Evolutionary conservation across 768 basidiomycete genomes (phyloP), one percentile per base, ranked within the genome.

Genomic region (Termitomyces sp.): DNA sequence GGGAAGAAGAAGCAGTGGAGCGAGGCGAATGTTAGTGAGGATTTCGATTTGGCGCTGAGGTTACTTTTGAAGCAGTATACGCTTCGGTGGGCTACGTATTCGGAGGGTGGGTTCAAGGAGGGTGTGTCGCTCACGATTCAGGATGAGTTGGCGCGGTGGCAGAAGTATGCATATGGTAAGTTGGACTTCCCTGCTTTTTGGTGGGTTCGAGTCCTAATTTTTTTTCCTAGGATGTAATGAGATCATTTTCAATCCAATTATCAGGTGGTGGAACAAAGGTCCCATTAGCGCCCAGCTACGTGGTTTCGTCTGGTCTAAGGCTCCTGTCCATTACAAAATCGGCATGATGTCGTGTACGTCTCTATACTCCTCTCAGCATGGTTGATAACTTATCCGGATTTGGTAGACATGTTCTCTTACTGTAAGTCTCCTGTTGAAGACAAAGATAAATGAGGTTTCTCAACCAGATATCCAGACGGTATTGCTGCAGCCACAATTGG

Each of bases 91-190:
- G 89, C 92, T 34, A 90, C 90, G 1, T 95, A 95, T 71, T 87
- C 84, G 1, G 79, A 89, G 34, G 86, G 91, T 36, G 89, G 85
- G 7, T 95, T 95, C 73, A 89, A 95, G 74, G 93, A 95, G 67
- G 93, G 93, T 55, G 93, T 95, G 22, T 87, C 85, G 5, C 74
- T 95, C 48, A 93, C 92, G 0, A 83, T 87, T 56, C 91, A 92
- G 27, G 93, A 96, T 70, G 94, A 96, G 70, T 71, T 96, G 20
- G 92, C 92, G 47, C 73, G 94, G 10, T 95, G 94, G 94, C 91
- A 95, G 63, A 96, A 95, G 61, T 81, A 81, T 57, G 79, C 80
- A 3, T 83, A 81, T 72, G 81, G 79, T 79, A 48, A 49, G 71
- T 68, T 46, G 24, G 27, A 26, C 54, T 22, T 30, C 30, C 7